These are phyloP conservation scores for Plasmodium malariae DNA, from an alignment of 169 alveolate species.

Conservation along the genomic window DNA sequence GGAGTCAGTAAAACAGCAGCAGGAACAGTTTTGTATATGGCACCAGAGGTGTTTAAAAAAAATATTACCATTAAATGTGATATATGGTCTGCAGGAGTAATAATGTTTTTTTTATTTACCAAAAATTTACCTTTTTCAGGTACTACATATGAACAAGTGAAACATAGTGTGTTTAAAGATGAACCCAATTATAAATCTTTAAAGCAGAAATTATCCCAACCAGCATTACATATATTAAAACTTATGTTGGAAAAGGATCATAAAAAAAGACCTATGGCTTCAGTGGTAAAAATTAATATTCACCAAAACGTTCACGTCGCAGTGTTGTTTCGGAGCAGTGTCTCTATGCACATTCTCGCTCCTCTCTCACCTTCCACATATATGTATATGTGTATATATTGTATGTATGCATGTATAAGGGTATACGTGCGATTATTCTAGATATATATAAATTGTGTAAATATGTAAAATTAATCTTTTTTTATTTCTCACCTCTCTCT, in stretches of 20 bases:
- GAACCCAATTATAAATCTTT: constrained; percentile 68
- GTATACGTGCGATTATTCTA: neutral
- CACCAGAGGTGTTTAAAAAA: constrained; percentile 94
- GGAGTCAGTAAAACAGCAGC: constrained; percentile 80
- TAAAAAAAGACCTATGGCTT: constrained; percentile 73
- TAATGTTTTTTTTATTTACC: constrained; percentile 92
- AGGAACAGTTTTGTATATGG: constrained; percentile 94
- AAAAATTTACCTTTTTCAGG: constrained; percentile 92
- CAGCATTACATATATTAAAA: constrained; percentile 60
- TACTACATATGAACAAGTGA: constrained; percentile 81
- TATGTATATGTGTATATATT: neutral
- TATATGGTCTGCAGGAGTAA: constrained; percentile 95
- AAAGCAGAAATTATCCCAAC: constrained; percentile 31
- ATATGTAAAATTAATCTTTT: neutral
- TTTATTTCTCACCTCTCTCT: neutral
- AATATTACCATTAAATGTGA: constrained; percentile 94
- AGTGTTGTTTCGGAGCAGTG: too few species aligned
- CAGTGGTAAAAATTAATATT: constrained; percentile 31
- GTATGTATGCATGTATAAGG: neutral
- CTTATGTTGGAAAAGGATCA: constrained; percentile 79
- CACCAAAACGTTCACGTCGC: neutral
- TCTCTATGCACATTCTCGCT: too few species aligned
- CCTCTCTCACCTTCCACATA: too few species aligned
- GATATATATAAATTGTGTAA: neutral
- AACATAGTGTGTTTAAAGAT: constrained; percentile 79